phyloP scores from a whole-genome alignment of 495 filamentous ascomycete species.

The Neurospora africana region DNA sequence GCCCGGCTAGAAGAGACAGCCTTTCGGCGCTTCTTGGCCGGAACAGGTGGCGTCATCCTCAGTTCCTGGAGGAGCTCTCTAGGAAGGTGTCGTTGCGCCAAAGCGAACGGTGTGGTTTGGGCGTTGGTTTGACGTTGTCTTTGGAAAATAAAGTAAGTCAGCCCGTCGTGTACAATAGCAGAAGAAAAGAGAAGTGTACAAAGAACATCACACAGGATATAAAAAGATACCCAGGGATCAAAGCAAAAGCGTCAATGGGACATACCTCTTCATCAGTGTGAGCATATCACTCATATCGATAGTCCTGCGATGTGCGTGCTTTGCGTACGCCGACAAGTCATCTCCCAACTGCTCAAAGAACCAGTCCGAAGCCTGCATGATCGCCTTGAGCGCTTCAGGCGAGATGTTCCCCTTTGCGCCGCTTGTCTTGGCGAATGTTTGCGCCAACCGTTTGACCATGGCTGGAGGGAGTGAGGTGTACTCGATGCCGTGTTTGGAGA shows the following conservation, averaged over 20 bases:
- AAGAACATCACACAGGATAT: constrained; percentile 2
- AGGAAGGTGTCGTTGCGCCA: constrained; percentile 72
- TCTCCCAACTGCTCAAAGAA: constrained; percentile 81
- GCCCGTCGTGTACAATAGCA: constrained; percentile 18
- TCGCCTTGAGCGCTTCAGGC: constrained; percentile 58
- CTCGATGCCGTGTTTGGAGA: constrained; percentile 64
- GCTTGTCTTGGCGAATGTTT: constrained; percentile 52
- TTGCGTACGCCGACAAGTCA: constrained; percentile 67
- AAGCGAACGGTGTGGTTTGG: constrained; percentile 65
- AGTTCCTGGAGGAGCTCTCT: constrained; percentile 75
- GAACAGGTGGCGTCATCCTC: constrained; percentile 53
- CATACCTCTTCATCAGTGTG: constrained; percentile 70
- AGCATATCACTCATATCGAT: constrained; percentile 80
- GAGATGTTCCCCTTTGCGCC: constrained; percentile 56
- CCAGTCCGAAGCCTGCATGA: constrained; percentile 73
- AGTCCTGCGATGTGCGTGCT: constrained; percentile 71
- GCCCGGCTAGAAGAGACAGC: not conserved
- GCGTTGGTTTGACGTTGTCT: constrained; percentile 72
- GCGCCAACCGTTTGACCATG: constrained; percentile 66
- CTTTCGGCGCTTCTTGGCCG: constrained; percentile 11
- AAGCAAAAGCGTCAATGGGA: constrained; percentile 24
- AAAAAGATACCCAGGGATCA: constrained; percentile 12
- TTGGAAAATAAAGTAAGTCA: constrained; percentile 5
- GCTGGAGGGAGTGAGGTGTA: constrained; percentile 62
- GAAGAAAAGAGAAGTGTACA: constrained; percentile 17